Conservation (phyloP, 2,329 filamentous ascomycete species). For the Penicillium sp. region DNA sequence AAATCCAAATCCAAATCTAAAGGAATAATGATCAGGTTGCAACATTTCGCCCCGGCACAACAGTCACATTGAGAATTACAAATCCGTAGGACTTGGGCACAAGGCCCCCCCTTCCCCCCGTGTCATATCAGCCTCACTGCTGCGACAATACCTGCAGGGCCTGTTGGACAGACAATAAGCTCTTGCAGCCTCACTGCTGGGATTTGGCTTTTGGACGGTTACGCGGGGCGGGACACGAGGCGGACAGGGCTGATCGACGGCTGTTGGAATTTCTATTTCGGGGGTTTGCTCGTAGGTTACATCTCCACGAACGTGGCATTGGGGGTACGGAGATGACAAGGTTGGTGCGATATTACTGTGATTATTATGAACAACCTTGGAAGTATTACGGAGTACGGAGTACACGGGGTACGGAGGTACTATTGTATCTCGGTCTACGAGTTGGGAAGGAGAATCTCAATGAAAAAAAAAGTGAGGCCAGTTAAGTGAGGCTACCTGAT, state of each 20-base stretch:
- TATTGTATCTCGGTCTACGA: not conserved
- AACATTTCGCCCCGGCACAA: not conserved
- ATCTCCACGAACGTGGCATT: slow-evolving; percentile 10
- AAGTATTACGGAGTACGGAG: too few relatives aligned
- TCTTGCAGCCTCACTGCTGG: slow-evolving; percentile 4
- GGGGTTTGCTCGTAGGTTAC: not conserved
- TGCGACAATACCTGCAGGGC: not conserved
- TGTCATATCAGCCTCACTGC: slow-evolving; percentile 1
- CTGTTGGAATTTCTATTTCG: slow-evolving; percentile 3
- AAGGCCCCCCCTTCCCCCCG: not conserved
- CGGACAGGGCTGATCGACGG: slow-evolving; percentile 8
- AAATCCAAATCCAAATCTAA: not conserved
- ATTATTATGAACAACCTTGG: not conserved
- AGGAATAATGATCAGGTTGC: not conserved
- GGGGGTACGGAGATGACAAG: not conserved
- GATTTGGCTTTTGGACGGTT: not conserved
- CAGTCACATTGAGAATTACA: not conserved
- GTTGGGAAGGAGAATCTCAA: not conserved
- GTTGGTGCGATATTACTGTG: not conserved
- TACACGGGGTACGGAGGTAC: too few relatives aligned
- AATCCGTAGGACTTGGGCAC: not conserved
- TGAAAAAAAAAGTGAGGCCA: not conserved
- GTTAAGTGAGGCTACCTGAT: slow-evolving; percentile 8
- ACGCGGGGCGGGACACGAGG: slow-evolving; percentile 10
- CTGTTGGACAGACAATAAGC: slow-evolving; percentile 5